Evolutionary conservation across 768 basidiomycete species (phyloP).

Genomic region (Phylloporus rhodoxanthus): DNA sequence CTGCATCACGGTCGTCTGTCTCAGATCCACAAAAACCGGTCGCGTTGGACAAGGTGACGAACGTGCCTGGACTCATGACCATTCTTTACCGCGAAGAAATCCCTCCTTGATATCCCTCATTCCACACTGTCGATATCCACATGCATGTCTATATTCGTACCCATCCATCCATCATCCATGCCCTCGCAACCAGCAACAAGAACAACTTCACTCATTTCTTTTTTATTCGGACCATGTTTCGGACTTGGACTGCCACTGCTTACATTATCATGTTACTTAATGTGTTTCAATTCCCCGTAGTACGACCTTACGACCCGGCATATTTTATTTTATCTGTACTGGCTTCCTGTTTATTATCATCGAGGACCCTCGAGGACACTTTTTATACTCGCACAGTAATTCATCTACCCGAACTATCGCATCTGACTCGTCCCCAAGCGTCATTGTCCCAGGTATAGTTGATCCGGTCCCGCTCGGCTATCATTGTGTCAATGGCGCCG

Average conservation of each 20-base stretch:
- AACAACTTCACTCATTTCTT: not conserved
- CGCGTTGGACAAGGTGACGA: constrained; percentile 51
- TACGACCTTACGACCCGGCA: not conserved
- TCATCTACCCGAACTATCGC: not conserved
- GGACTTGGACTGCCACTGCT: not conserved
- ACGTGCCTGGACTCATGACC: constrained; percentile 73
- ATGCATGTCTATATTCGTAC: not conserved
- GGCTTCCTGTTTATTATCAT: not conserved
- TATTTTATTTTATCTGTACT: not conserved
- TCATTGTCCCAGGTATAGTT: too few species aligned
- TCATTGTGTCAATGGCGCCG: too few species aligned
- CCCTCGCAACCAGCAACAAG: not conserved
- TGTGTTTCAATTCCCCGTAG: not conserved
- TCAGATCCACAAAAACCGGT: constrained; percentile 60
- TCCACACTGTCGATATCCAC: not conserved
- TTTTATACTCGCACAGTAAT: not conserved
- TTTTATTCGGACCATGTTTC: not conserved
- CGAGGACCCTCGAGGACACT: not conserved
- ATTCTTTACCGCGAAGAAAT: constrained; percentile 43
- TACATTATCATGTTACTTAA: not conserved
- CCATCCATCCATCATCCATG: not conserved
- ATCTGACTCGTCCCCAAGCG: not conserved
- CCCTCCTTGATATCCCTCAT: constrained; percentile 7
- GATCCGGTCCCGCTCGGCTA: not conserved
- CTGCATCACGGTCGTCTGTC: constrained; percentile 45